Base-by-base conservation (phyloP, 2,329 filamentous ascomycete genomes). In the Dothiorella sarmentorum region DNA sequence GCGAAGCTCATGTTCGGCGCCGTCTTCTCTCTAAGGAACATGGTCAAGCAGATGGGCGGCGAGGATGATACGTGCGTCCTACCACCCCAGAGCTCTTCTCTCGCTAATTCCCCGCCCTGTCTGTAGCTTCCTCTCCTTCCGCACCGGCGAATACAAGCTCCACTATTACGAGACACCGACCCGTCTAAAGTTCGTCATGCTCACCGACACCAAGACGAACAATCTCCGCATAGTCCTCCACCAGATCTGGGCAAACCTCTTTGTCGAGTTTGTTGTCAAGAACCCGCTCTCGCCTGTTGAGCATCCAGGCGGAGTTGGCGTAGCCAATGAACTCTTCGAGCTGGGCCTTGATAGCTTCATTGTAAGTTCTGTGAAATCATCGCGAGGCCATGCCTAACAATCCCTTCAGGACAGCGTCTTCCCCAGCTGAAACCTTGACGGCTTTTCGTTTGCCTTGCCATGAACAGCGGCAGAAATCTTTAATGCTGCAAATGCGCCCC, bases 141-240 rank as follows among this genome's bases (percentile, higher is more conserved):
- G 91, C 66, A 99, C 94, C 56, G 89, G 83, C 65, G 89, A 96
- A 75, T 99, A 99, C 82, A 97, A 97, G 78, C 84, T 99, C 67
- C 94, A 99, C 78, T 99, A 96, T 80, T 99, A 97, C 81, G 94
- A 99, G 80, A 97, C 94, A 11, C 91, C 92, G 1, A 94, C 91
- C 55, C 95, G 90, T 73, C 86, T 96, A 75, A 95, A 96, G 71
- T 95, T 97, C 71, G 91, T 97, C 70, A 90, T 99, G 87, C 81
- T 97, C 70, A 97, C 94, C 22, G 94, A 97, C 76, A 90, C 89
- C 35, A 88, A 85, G 65, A 89, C 90, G 60, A 84, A 89, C 65
- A 97, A 91, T 75, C 93, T 99, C 85, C 85, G 92, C 43, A 91
- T 95, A 67, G 93, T 96, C 20, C 77, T 99, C 68, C 92, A 99